A percentile compares a stretch with the other conserved stretches of the same genome.
These are phyloP conservation scores for Capsicum chinense DNA, from an alignment of 257 asterid genomes.

Conservation along the genomic window DNA sequence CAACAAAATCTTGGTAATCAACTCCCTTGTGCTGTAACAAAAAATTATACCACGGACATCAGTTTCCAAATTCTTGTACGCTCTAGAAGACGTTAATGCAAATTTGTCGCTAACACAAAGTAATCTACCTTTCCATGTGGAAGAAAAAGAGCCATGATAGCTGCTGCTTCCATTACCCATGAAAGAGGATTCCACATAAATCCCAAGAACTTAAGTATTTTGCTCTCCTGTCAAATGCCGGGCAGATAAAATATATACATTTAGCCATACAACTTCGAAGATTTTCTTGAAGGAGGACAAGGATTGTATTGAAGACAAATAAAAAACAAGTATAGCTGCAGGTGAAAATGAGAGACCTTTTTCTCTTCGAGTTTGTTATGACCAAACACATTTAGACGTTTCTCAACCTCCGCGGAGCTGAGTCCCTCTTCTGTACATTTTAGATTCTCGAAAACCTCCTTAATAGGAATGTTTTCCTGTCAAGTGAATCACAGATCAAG, in stretches of 20 bases:
- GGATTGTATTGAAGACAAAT: neutral
- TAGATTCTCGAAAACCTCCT: slow-evolving; percentile 42
- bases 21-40: slow-evolving; percentile 32
- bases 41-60: neutral
- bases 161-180: slow-evolving; percentile 51
- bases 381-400: slow-evolving; percentile 39
- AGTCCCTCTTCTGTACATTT: slow-evolving; percentile 42
- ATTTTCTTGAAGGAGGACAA: neutral
- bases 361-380: slow-evolving; percentile 47
- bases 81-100: neutral
- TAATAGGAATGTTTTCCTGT: slow-evolving; percentile 44
- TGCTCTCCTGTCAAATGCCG: slow-evolving; percentile 38
- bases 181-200: slow-evolving; percentile 51
- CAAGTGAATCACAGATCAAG: neutral
- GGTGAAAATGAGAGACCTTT: slow-evolving; percentile 34
- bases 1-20: slow-evolving; percentile 43
- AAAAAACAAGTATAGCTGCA: neutral
- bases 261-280: neutral
- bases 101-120: neutral
- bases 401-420: slow-evolving; percentile 34
- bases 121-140: slow-evolving; percentile 37
- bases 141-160: slow-evolving; percentile 42
- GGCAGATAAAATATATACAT: neutral
- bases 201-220: slow-evolving; percentile 44
- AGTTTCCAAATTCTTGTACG: slow-evolving; percentile 3